Evolutionary conservation across 2,329 filamentous ascomycete genomes (phyloP), one percentile per base, ranked within the genome.

Genomic region (Neospermospora avenae): DNA sequence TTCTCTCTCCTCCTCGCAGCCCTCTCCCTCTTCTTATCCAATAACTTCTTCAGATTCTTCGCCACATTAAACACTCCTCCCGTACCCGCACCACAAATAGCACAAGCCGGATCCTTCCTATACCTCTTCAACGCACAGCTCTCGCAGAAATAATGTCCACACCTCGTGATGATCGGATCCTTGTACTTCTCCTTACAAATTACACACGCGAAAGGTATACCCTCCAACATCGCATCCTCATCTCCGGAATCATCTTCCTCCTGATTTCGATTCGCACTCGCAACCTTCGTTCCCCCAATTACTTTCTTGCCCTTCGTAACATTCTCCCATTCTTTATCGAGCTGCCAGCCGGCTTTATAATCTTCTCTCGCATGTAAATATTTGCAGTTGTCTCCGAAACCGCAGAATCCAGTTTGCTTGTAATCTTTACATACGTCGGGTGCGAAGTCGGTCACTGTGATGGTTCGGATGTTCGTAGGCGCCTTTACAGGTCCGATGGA

Each of bases 351-450:
- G 72, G 93, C 89, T 68, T 93, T 91, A 72, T 91, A 89, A 74
- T 91, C 89, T 69, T 90, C 87, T 60, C 90, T 80, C 4, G 84
- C 84, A 70, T 95, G 90, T 0, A 91, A 71, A 71, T 87, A 95
- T 70, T 92, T 96, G 78, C 93, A 96, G 63, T 81, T 86, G 72
- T 72, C 71, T 25, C 65, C 67, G 37, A 69, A 69, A 2, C 67
- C 68, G 54, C 68, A 70, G 53, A 68, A 87, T 0, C 88, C 88
- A 0, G 87, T 95, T 70, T 90, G 83, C 68, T 93, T 93, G 75
- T 91, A 93, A 72, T 98, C 95, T 74, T 98, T 98, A 76, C 95
- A 99, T 0, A 96, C 90, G 67, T 98, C 93, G 0, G 93, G 91
- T 0, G 90, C 88, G 72, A 91, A 98, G 72, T 99, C 95, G 34